Evolutionary conservation across 768 basidiomycete species (phyloP), one percentile per base, ranked within the genome.

Genomic region (Solioccasus polychromus): DNA sequence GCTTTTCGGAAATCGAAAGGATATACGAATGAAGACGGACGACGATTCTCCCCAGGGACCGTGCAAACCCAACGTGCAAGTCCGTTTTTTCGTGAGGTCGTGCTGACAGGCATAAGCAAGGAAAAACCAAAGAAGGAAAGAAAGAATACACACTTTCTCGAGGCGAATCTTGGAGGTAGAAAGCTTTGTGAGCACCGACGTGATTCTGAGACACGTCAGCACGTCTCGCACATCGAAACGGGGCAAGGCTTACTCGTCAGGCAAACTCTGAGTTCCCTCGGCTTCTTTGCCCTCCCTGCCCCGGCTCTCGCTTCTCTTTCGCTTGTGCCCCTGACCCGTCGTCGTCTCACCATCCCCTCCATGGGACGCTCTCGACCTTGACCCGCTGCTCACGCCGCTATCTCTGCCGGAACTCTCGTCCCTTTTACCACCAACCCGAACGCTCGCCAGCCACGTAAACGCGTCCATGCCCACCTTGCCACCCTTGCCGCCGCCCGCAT

Each of bases 41-140:
- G 83, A 85, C 0, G 77, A 79, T 45, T 85, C 86, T n/a, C 88
- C 91, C 92, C 92, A 94, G 3, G 92, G 92, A 2, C 90, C 90
- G 51, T 90, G 82, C 34, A 97, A 70, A 4, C 91, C 88, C 37
- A 96, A 73, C 2, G 91, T 92, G 54, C 90, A 89, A 12, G 82
- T 85, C 9, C 91, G 80, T 54, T 77, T 82, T 61, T 85, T 87
- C 8, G 74, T 72, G 30, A 87, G 68, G 44, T 88, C 85, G 35
- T 80, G 79, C 83, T 86, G 52, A 3, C 39, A 39, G 32, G 36
- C 15, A 24, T 53, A 6, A 53, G 61, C 20, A 20, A n/a, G 8
- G 17, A 35, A 4, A n/a, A 6, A 25, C 10, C 32, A 25, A 14
- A 56, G 41, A 32, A 19, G 6, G 12, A 28, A 28, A 28, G 28